These are phyloP conservation scores for Artemisia argyi DNA, from an alignment of 129 eudicot genomes.

Conservation along the genomic window DNA sequence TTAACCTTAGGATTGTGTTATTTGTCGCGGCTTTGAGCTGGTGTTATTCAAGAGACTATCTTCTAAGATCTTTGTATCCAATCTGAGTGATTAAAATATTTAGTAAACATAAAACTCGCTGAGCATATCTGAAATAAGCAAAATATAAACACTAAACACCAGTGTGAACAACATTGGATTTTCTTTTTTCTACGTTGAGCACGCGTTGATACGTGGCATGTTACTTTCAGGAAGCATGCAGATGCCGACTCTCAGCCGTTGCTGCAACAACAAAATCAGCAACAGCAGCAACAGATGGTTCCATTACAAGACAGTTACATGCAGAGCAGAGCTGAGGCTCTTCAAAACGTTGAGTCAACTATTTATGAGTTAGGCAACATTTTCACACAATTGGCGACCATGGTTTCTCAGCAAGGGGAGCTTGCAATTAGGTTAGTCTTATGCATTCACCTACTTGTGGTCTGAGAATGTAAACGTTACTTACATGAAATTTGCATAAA, in stretches of 20 bases:
- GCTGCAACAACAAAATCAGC: conserved; percentile 69
- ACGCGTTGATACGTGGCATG: not conserved
- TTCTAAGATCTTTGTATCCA: not conserved
- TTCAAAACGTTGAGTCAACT: conserved; percentile 88
- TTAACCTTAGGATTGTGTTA: not conserved
- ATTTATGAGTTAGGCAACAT: conserved; percentile 85
- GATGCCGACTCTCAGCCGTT: conserved; percentile 87
- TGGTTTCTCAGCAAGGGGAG: conserved; percentile 98
- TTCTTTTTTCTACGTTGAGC: not conserved
- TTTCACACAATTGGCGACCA: conserved; percentile 87
- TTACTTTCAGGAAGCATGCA: conserved; percentile 54
- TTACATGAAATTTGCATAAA: conserved; percentile 10
- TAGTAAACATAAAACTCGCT: no score
- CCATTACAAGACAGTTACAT: conserved; percentile 83
- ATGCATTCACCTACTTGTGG: not conserved
- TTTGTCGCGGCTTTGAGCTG: not conserved
- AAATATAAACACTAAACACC: no score
- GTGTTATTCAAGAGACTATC: conserved; percentile 2
- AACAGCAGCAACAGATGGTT: conserved; percentile 75
- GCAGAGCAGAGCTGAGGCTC: conserved; percentile 96
- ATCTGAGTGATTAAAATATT: no score
- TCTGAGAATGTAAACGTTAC: not conserved
- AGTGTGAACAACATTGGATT: not conserved
- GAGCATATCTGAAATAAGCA: no score
- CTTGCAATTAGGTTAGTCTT: conserved; percentile 71